Conservation (phyloP, 805 yeast genomes). For the Naumovozyma baii region DNA sequence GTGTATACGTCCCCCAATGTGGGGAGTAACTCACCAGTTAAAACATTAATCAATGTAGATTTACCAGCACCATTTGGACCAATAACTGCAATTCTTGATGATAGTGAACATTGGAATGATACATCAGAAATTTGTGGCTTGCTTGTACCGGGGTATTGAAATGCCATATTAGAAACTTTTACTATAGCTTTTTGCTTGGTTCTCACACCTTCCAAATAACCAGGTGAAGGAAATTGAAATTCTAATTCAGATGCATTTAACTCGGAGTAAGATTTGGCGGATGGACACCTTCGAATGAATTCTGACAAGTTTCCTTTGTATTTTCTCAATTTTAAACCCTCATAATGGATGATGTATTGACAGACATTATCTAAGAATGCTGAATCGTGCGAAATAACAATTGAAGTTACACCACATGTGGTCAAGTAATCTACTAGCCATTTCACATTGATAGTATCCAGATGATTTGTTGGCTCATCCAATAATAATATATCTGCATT, state of each 20-base stretch:
- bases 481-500: constrained; percentile 90
- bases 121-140: constrained; percentile 84
- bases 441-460: constrained; percentile 96
- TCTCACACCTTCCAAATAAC: constrained; percentile 98
- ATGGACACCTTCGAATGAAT: constrained; percentile 92
- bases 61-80: constrained; percentile 99
- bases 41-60: constrained; percentile 91
- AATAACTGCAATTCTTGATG: constrained; percentile 98
- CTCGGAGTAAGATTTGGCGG: constrained; percentile 95
- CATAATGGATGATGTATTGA: constrained; percentile 96
- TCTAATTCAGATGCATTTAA: constrained; percentile 92
- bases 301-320: constrained; percentile 98
- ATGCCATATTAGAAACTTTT: constrained; percentile 86
- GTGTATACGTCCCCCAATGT: constrained; percentile 95
- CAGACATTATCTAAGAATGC: constrained; percentile 93
- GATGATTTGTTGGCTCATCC: constrained; percentile 98
- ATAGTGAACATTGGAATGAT: constrained; percentile 93
- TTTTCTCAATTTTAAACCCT: constrained; percentile 96
- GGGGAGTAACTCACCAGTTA: constrained; percentile 97
- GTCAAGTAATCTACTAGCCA: constrained; percentile 97
- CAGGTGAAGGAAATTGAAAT: constrained; percentile 96
- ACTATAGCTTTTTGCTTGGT: constrained; percentile 98
- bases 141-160: constrained; percentile 96
- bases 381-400: constrained; percentile 95
- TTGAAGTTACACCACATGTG: constrained; percentile 93